Base-by-base conservation (phyloP, 75 land plant species). In the Isoetes taiwanensis region DNA sequence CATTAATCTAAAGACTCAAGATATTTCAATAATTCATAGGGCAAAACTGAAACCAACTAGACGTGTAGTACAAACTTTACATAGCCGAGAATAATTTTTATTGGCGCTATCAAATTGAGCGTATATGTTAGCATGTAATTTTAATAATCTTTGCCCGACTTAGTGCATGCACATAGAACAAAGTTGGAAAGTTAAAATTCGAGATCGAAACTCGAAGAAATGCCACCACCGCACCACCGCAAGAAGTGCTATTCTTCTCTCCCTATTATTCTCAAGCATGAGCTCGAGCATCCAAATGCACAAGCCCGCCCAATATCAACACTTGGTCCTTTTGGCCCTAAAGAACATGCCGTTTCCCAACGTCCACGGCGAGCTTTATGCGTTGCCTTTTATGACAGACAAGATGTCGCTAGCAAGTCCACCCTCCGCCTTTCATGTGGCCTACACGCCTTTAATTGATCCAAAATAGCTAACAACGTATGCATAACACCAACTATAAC, bases 171-270 rank as follows among this genome's bases (percentile, higher is more conserved):
- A n/a, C n/a, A n/a, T n/a, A n/a, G n/a, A n/a, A n/a, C n/a, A n/a
- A n/a, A n/a, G n/a, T n/a, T n/a, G n/a, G n/a, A n/a, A n/a, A n/a
- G n/a, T n/a, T n/a, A n/a, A n/a, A n/a, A n/a, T n/a, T n/a, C n/a
- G n/a, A n/a, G n/a, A n/a, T n/a, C n/a, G n/a, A n/a, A n/a, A 88
- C 98, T 95, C 77, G 98, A 83, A 64, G 98, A 72, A 63, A 93
- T 93, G 25, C 98, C 98, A 68, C 95, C 89, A 50, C 98, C 54
- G 98, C 95, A 68, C 98, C 98, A 71, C 98, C 53, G 98, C 98
- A 69, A 84, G 79, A 61, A 93, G 81, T 26, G 98, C 98, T 30
- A 88, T 93, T 55, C 64, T 84, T 43, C 90, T 81, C 73, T 93
- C 96, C 65, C 85, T 74, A 54, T 84, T 93, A 56, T 79, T 84